phyloP scores from a whole-genome alignment of 2,329 filamentous ascomycete genomes.

The Cladosporium velox region DNA sequence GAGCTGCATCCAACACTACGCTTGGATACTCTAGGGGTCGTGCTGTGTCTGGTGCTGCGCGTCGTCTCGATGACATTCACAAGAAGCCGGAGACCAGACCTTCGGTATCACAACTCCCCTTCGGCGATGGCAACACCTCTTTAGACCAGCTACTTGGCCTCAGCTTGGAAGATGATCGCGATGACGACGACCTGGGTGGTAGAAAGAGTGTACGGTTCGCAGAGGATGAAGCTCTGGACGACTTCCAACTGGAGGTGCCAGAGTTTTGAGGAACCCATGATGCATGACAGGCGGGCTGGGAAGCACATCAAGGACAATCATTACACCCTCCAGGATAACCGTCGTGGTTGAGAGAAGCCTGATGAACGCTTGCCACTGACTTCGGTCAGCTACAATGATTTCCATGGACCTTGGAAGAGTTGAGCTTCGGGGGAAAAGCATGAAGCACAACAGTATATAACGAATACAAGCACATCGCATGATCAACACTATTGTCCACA shows the following conservation, averaged over 20 bases:
- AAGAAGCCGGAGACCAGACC: constrained; percentile 20
- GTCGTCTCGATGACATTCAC: constrained; percentile 30
- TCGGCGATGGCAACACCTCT: constrained; percentile 22
- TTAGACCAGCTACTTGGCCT: constrained; percentile 33
- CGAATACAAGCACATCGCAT: not conserved
- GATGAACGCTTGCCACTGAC: not conserved
- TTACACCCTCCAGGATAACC: not conserved
- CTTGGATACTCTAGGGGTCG: constrained; percentile 84
- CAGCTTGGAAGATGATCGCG: constrained; percentile 26
- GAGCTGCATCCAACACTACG: constrained; percentile 73
- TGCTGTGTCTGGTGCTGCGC: constrained; percentile 47
- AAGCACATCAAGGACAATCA: not conserved
- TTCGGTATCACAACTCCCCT: constrained; percentile 17
- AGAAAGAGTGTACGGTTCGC: not conserved
- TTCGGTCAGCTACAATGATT: not conserved
- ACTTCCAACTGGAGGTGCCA: constrained; percentile 26
- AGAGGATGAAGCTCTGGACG: constrained; percentile 25
- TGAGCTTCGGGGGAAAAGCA: not conserved
- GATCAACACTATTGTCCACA: not conserved
- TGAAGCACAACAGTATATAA: not conserved
- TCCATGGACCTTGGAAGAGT: not conserved
- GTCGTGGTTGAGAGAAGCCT: not conserved
- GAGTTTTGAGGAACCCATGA: not conserved
- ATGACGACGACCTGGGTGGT: constrained; percentile 22
- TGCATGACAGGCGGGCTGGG: not conserved